phyloP scores from a whole-genome alignment of 345 rosid species.

The Euclidium syriacum region DNA sequence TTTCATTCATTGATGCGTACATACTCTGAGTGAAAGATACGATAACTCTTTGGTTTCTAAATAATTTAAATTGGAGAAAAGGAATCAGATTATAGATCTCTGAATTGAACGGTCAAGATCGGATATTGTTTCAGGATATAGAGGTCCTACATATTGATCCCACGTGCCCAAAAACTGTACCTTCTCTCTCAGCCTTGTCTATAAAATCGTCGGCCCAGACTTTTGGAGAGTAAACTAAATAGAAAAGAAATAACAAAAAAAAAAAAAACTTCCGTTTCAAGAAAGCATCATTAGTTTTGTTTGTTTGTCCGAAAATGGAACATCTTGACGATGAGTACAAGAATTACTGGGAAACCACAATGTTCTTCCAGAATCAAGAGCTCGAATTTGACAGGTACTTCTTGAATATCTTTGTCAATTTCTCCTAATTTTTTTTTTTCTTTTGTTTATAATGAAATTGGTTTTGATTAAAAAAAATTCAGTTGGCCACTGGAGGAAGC shows the following conservation, averaged over 20 bases:
- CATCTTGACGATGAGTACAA: conserved; percentile 39
- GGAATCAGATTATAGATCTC: background rate
- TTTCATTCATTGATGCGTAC: too few species aligned
- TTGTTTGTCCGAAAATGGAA: conserved; percentile 26
- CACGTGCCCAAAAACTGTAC: conserved; percentile 17
- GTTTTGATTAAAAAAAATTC: background rate
- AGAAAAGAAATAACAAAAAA: background rate
- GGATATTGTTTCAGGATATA: conserved; percentile 7
- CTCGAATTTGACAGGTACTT: conserved; percentile 39
- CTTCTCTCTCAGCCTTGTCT: background rate
- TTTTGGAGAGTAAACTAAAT: conserved; percentile 18
- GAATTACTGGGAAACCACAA: conserved; percentile 67
- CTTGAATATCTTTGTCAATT: background rate
- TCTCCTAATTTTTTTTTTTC: background rate
- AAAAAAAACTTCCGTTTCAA: conserved; percentile 22
- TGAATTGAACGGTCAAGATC: conserved; percentile 23
- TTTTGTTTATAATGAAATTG: background rate
- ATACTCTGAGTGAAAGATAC: background rate
- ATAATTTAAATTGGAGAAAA: background rate
- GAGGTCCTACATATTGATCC: conserved; percentile 6
- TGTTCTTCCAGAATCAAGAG: conserved; percentile 60
- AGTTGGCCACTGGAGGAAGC: conserved; percentile 56
- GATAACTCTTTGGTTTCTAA: background rate
- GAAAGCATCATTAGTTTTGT: conserved; percentile 16
- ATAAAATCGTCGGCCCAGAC: conserved; percentile 26